Percentiles rank a stretch among this genome's conserved stretches.
phyloP scores from a whole-genome alignment of 371 early-diverging fungal species.

The Globomyces sp. region DNA sequence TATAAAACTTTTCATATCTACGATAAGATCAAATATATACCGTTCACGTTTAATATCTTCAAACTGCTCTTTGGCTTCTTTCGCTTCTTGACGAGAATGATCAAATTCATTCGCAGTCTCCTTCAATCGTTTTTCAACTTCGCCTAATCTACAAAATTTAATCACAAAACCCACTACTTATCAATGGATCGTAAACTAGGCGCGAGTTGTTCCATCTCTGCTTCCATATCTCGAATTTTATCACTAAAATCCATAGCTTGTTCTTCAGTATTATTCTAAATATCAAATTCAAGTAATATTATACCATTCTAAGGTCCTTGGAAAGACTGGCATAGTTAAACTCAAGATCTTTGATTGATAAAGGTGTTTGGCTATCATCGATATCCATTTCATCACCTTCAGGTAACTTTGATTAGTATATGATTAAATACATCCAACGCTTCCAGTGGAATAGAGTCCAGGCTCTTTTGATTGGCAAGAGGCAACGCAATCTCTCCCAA shows the following conservation, averaged over 20 bases:
- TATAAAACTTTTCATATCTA: conserved; percentile 76
- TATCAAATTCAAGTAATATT: no score
- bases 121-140: conserved; percentile 72
- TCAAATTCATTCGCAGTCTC: conserved; percentile 82
- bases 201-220: conserved; percentile 82
- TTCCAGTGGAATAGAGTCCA: conserved; percentile 70
- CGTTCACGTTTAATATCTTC: conserved; percentile 78
- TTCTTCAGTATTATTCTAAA: conserved; percentile 46
- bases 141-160: conserved; percentile 56
- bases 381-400: no score
- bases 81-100: conserved; percentile 71
- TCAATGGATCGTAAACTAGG: conserved; percentile 88
- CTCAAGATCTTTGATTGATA: no score
- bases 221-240: conserved; percentile 57
- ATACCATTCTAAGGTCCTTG: no score
- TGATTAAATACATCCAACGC: conserved; percentile 36
- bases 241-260: conserved; percentile 71
- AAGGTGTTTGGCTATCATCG: no score
- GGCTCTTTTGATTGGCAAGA: conserved; percentile 50
- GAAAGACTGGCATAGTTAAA: no score
- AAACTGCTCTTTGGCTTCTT: conserved; percentile 77
- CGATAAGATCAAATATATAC: conserved; percentile 27
- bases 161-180: conserved; percentile 35
- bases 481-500: conserved; percentile 90
- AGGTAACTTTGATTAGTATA: no score